Conservation (phyloP, 1,284 basidiomycete genomes). For the Moesziomyces parantarcticus region DNA sequence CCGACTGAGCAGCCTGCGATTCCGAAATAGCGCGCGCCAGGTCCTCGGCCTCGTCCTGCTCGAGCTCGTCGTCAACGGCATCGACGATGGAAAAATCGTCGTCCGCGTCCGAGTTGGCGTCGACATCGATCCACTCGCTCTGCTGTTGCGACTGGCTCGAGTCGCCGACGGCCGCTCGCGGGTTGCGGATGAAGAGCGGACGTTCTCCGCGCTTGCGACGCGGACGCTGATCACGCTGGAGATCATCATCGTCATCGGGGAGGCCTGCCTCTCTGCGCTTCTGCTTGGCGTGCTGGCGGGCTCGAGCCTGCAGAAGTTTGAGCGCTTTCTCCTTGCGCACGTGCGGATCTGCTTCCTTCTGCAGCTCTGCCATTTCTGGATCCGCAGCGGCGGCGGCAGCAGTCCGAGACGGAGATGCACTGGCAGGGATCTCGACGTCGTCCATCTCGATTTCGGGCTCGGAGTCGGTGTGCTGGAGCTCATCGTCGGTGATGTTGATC, state of each 20-base stretch:
- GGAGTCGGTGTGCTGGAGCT: slow-evolving; percentile 28
- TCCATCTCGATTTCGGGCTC: slow-evolving; percentile 58
- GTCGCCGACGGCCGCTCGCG: neutral
- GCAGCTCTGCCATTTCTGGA: slow-evolving; percentile 49
- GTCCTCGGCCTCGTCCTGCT: slow-evolving; percentile 56
- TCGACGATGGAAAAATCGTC: slow-evolving; percentile 15
- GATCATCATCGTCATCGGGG: slow-evolving; percentile 31
- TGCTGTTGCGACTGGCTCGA: slow-evolving; percentile 11
- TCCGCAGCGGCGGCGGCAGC: slow-evolving; percentile 27
- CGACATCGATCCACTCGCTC: slow-evolving; percentile 41
- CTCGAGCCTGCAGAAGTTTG: slow-evolving; percentile 49
- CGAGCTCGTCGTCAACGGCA: slow-evolving; percentile 31
- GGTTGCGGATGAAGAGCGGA: slow-evolving; percentile 40
- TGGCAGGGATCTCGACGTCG: slow-evolving; percentile 56
- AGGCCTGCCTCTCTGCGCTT: slow-evolving; percentile 50
- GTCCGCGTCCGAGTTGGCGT: slow-evolving; percentile 24
- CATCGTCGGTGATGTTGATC: slow-evolving; percentile 44
- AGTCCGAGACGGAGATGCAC: slow-evolving; percentile 13
- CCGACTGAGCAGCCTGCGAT: slow-evolving; percentile 19
- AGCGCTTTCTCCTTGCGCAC: slow-evolving; percentile 56
- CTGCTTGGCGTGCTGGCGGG: slow-evolving; percentile 55
- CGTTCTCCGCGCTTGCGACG: slow-evolving; percentile 24
- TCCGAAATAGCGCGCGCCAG: slow-evolving; percentile 50
- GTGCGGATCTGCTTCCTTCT: slow-evolving; percentile 41
- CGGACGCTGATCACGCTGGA: slow-evolving; percentile 13